These are phyloP conservation scores for Somion occarium DNA, from an alignment of 1,284 basidiomycete genomes.

Conservation along the genomic window DNA sequence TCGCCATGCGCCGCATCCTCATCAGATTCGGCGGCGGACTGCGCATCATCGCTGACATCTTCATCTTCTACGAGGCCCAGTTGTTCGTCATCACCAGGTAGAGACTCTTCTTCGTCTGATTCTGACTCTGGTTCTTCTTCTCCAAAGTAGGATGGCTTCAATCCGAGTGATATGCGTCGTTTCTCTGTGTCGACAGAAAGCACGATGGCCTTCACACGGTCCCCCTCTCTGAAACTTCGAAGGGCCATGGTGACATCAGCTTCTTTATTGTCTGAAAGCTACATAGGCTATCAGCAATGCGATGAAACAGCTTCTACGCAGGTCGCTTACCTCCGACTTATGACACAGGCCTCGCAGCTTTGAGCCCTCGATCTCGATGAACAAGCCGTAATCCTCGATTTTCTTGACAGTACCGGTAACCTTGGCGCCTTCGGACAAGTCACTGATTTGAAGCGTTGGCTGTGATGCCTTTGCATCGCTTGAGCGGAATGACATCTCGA, in stretches of 20 bases:
- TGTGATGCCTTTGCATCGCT: constrained; percentile 43
- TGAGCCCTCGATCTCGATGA: constrained; percentile 83
- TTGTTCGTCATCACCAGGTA: constrained; percentile 18
- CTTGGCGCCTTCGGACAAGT: constrained; percentile 73
- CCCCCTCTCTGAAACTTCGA: constrained; percentile 82
- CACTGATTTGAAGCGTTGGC: constrained; percentile 35
- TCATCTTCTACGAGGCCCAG: constrained; percentile 31
- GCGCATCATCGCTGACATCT: constrained; percentile 23
- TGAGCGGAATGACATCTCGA: constrained; percentile 85
- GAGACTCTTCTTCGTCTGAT: constrained; percentile 23
- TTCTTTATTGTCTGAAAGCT: constrained; percentile 84
- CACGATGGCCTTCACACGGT: constrained; percentile 81
- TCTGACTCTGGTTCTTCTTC: constrained; percentile 39
- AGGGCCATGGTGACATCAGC: constrained; percentile 77
- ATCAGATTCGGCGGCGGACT: constrained; percentile 21
- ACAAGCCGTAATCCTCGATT: constrained; percentile 87
- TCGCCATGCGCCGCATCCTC: constrained; percentile 20
- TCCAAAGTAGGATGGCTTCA: constrained; percentile 88
- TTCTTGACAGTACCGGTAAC: constrained; percentile 72
- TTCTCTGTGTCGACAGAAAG: constrained; percentile 70
- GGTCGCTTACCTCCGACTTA: constrained; percentile 70
- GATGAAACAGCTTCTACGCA: neutral
- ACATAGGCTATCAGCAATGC: neutral
- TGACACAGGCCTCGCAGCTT: constrained; percentile 91
- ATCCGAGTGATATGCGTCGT: constrained; percentile 79